phyloP scores from a whole-genome alignment of 345 rosid genomes.

The thale cress (Arabidopsis thaliana) region TAIR10.1 NC_003075.7:16210501-16211000 shows the following conservation, averaged over 20 bases:
- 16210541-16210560: conserved; percentile 39
- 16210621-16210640: conserved; percentile 45
- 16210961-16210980: conserved; percentile 75
- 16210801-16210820: not conserved
- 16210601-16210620: conserved; percentile 60
- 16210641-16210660: conserved; percentile 47
- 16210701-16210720: not conserved
- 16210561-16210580: conserved; percentile 73
- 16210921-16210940: not conserved
- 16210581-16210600: conserved; percentile 67
- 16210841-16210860: not conserved
- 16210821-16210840: not conserved
- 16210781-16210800: not conserved
- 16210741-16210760: conserved; percentile 5
- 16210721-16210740: not conserved
- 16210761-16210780: not conserved
- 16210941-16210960: conserved; percentile 50
- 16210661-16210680: not conserved
- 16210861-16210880: not conserved
- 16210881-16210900: not conserved
- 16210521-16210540: conserved; percentile 21
- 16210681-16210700: not conserved
- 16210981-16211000: conserved; percentile 71
- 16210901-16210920: not conserved
- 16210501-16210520: conserved; percentile 38